A percentile compares a stretch with the other conserved stretches of the same genome.
phyloP scores from a whole-genome alignment of 495 filamentous ascomycete species.

The Mycothermus thermophilus region DNA sequence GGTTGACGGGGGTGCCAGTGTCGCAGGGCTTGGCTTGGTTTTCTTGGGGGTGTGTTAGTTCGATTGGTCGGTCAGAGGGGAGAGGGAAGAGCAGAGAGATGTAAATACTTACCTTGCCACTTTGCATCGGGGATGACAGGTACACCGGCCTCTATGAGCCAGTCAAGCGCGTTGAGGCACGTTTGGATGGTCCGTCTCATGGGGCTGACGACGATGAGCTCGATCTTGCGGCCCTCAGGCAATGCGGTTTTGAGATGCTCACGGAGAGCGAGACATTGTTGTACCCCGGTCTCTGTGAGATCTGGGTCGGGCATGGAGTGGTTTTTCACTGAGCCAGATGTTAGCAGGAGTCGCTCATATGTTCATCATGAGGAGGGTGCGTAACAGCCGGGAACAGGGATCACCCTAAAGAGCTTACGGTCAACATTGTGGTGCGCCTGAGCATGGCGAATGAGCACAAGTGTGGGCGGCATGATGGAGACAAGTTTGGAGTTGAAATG shows the following conservation, averaged over 20 bases:
- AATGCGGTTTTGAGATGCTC: slow-evolving; percentile 24
- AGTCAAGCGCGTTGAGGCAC: slow-evolving; percentile 31
- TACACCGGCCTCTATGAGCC: slow-evolving; percentile 33
- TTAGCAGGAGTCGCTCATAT: slow-evolving; percentile 5
- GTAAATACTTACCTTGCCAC: slow-evolving; percentile 23
- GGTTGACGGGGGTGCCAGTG: slow-evolving; percentile 28
- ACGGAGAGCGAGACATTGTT: slow-evolving; percentile 34
- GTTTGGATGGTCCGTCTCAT: slow-evolving; percentile 44
- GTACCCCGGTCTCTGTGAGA: slow-evolving; percentile 34
- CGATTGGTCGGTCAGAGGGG: background rate
- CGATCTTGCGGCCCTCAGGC: slow-evolving; percentile 28
- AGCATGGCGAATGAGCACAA: slow-evolving; percentile 43
- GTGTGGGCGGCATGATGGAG: slow-evolving; percentile 34
- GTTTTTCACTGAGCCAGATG: slow-evolving; percentile 2
- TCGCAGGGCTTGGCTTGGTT: slow-evolving; percentile 43
- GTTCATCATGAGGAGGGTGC: background rate
- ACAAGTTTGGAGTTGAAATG: no score
- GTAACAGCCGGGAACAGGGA: background rate
- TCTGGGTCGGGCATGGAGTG: slow-evolving; percentile 25
- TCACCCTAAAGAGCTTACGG: slow-evolving; percentile 10
- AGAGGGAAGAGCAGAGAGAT: background rate
- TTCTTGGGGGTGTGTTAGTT: slow-evolving; percentile 18
- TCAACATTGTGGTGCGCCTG: slow-evolving; percentile 38
- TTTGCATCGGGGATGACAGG: slow-evolving; percentile 34
- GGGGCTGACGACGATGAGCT: slow-evolving; percentile 40